Evolutionary conservation across 179 eudicot genomes (phyloP).

Genomic region (Beta lomatogona): DNA sequence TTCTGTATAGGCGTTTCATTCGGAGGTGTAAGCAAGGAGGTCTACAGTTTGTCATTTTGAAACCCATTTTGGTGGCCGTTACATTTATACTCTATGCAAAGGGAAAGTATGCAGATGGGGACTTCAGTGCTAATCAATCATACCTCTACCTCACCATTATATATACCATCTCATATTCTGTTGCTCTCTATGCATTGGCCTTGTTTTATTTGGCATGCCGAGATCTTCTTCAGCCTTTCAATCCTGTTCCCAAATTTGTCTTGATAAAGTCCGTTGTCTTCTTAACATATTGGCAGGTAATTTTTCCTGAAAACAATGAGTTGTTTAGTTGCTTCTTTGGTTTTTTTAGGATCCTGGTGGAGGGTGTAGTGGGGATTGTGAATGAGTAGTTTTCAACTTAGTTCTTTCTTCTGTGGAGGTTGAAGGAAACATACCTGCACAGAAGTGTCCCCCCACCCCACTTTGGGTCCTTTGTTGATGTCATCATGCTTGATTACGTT

Average conservation of each 20-base stretch:
- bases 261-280: slow-evolving; percentile 93
- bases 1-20: slow-evolving; percentile 78
- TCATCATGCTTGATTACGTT: neutral
- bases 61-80: slow-evolving; percentile 80
- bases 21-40: slow-evolving; percentile 98
- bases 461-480: neutral
- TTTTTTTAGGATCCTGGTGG: neutral
- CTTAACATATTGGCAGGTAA: slow-evolving; percentile 98
- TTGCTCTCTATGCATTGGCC: slow-evolving; percentile 87
- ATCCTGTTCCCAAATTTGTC: slow-evolving; percentile 96
- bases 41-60: slow-evolving; percentile 95
- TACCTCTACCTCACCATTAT: slow-evolving; percentile 93
- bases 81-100: slow-evolving; percentile 83
- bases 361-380: neutral
- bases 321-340: neutral
- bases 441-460: neutral
- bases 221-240: slow-evolving; percentile 91
- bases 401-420: neutral
- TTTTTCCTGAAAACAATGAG: neutral
- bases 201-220: slow-evolving; percentile 94
- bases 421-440: neutral
- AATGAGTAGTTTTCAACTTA: neutral
- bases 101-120: slow-evolving; percentile 90
- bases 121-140: slow-evolving; percentile 83
- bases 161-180: slow-evolving; percentile 81